Conservation (phyloP, 179 eudicot genomes). For the Camellia oleifera region DNA sequence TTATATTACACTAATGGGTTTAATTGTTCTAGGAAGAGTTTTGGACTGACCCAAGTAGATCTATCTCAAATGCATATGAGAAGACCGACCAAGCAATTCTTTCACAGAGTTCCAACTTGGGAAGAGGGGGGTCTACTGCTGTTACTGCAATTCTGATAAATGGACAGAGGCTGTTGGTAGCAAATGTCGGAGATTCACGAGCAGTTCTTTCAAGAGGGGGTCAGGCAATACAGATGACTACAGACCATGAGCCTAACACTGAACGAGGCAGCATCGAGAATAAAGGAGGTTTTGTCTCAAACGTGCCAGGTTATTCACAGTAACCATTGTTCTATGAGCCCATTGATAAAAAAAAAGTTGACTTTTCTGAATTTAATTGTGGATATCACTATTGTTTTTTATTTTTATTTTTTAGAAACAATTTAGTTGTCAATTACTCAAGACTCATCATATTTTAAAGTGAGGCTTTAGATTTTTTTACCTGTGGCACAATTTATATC, state of each 20-base stretch:
- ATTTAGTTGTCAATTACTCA: not conserved
- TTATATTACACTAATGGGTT: not conserved
- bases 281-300: conserved; percentile 74
- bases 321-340: not conserved
- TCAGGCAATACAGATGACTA: conserved; percentile 55
- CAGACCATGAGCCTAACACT: conserved; percentile 66
- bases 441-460: not conserved
- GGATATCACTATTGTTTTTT: not conserved
- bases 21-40: conserved; percentile 44
- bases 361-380: not conserved
- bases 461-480: not conserved
- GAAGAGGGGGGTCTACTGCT: conserved; percentile 81
- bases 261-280: conserved; percentile 66
- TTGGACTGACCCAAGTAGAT: conserved; percentile 55
- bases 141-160: conserved; percentile 72
- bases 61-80: conserved; percentile 58
- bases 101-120: conserved; percentile 39
- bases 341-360: not conserved
- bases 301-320: conserved; percentile 53
- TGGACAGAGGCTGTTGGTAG: conserved; percentile 57
- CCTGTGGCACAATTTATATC: not conserved
- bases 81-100: conserved; percentile 44
- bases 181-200: conserved; percentile 79
- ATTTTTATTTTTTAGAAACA: not conserved
- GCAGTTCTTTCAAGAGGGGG: conserved; percentile 62